A percentile compares a stretch with the other conserved stretches of the same genome.
Conservation (phyloP, 345 rosid species). For the Corchorus olitorius region DNA sequence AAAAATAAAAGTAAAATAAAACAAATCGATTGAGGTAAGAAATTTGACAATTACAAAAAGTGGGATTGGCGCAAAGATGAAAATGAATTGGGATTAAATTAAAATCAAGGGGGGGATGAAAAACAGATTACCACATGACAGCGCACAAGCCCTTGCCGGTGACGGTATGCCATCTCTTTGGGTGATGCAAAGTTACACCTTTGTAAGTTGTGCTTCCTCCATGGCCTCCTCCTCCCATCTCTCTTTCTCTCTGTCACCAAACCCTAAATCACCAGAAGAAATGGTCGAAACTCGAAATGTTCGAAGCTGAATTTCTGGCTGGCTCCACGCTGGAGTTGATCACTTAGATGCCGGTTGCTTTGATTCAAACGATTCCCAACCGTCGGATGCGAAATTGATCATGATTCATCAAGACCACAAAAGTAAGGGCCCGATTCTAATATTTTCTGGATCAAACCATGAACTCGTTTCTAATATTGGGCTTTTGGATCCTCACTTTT, state of each 20-base stretch:
- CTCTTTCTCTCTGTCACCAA: slow-evolving; percentile 32
- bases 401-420: too few species aligned
- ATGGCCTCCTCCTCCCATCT: slow-evolving; percentile 78
- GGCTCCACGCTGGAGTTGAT: neutral
- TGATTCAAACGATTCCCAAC: neutral
- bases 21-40: neutral
- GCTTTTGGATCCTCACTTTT: neutral
- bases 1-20: too few species aligned
- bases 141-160: slow-evolving; percentile 94
- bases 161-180: slow-evolving; percentile 84
- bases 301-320: slow-evolving; percentile 4
- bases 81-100: neutral
- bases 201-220: slow-evolving; percentile 68
- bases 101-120: neutral
- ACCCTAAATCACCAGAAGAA: slow-evolving; percentile 23
- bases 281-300: slow-evolving; percentile 18
- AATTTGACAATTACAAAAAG: neutral
- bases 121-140: slow-evolving; percentile 67
- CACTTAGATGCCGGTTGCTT: neutral
- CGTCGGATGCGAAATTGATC: neutral
- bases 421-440: neutral
- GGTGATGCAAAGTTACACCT: slow-evolving; percentile 69
- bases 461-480: neutral
- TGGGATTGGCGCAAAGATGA: neutral
- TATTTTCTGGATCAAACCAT: neutral